Conservation (phyloP, 1,284 basidiomycete genomes). For the Athelia psychrophila region DNA sequence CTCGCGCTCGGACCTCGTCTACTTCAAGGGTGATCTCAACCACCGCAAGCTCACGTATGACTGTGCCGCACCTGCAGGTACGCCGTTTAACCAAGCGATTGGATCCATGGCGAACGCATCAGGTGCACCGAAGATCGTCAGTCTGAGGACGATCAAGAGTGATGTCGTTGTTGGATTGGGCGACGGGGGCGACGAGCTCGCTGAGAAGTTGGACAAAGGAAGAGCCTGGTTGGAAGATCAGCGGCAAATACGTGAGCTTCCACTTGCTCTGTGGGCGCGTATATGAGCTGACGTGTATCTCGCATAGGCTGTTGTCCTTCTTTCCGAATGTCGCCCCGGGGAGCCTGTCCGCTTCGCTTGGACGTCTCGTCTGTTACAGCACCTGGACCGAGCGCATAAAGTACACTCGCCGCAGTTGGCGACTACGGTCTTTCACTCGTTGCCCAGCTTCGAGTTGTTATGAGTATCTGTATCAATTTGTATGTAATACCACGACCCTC, state of each 20-base stretch:
- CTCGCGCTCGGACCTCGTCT: constrained; percentile 86
- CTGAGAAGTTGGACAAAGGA: constrained; percentile 81
- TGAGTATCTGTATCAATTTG: no score
- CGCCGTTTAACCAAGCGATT: constrained; percentile 90
- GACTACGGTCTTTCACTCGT: no score
- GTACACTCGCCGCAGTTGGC: no score
- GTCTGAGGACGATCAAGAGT: constrained; percentile 86
- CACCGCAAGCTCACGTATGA: constrained; percentile 92
- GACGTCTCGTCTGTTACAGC: no score
- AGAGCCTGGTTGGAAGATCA: constrained; percentile 97
- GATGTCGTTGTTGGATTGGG: constrained; percentile 77
- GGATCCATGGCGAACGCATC: constrained; percentile 89
- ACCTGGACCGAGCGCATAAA: no score
- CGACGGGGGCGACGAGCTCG: constrained; percentile 68
- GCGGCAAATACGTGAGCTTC: constrained; percentile 84
- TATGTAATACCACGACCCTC: no score
- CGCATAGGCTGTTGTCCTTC: constrained; percentile 74
- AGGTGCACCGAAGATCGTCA: constrained; percentile 87
- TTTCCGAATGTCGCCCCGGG: constrained; percentile 83
- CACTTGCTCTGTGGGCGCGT: constrained; percentile 6
- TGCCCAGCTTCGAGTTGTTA: no score
- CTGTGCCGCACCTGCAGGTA: constrained; percentile 88
- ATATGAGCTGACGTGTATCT: neutral
- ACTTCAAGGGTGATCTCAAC: constrained; percentile 97
- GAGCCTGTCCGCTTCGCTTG: constrained; percentile 78